Conservation (phyloP, 257 asterid species). For the Osmanthus fragrans region DNA sequence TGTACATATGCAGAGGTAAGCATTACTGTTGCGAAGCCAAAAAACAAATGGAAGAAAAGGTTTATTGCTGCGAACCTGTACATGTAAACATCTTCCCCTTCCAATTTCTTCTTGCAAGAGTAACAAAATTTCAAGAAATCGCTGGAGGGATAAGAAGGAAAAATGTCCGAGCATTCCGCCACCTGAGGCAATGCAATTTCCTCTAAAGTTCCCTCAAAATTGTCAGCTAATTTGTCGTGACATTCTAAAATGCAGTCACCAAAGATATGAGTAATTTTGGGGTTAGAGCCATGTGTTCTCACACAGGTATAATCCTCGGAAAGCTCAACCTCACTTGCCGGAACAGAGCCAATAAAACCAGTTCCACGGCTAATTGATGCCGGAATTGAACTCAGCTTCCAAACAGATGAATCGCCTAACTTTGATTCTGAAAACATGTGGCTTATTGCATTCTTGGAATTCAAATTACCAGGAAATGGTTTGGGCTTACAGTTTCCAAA, state of each 20-base stretch:
- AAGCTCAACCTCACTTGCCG: conserved; percentile 50
- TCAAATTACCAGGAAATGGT: conserved; percentile 40
- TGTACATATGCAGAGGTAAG: background rate
- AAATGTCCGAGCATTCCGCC: conserved; percentile 27
- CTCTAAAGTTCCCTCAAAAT: conserved; percentile 38
- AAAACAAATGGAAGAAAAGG: background rate
- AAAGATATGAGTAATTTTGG: conserved; percentile 51
- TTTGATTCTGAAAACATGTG: conserved; percentile 20
- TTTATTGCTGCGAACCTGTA: conserved; percentile 58
- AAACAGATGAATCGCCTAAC: conserved; percentile 19
- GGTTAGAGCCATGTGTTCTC: conserved; percentile 49
- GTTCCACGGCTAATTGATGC: conserved; percentile 18
- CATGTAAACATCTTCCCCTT: conserved; percentile 87
- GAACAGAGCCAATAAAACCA: conserved; percentile 28
- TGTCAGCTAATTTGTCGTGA: conserved; percentile 34
- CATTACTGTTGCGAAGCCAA: background rate
- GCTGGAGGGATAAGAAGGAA: conserved; percentile 38
- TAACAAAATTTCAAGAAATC: conserved; percentile 76
- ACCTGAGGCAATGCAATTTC: conserved; percentile 27
- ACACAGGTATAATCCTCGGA: conserved; percentile 63
- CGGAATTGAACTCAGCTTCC: conserved; percentile 11
- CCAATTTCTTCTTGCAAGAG: conserved; percentile 76
- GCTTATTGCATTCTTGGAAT: conserved; percentile 32
- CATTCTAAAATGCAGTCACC: conserved; percentile 56
- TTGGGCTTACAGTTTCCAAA: conserved; percentile 50